Evolutionary conservation across 2,329 filamentous ascomycete species (phyloP).

Genomic region (Seiridium cupressi): DNA sequence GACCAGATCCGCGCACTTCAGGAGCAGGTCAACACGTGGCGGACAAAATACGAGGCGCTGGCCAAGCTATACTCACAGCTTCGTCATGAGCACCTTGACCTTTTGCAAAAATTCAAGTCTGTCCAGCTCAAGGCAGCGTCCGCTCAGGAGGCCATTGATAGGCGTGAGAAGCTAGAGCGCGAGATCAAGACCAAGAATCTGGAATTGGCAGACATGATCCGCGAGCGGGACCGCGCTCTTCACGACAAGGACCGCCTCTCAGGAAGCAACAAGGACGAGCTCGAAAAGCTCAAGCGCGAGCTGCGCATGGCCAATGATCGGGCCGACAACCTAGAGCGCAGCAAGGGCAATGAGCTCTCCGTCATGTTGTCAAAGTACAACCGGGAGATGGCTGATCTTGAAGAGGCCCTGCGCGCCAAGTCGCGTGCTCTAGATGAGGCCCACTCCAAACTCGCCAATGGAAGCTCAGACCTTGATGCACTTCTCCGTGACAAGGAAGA

Average conservation of each 20-base stretch:
- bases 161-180: conserved; percentile 89
- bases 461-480: conserved; percentile 81
- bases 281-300: conserved; percentile 93
- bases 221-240: conserved; percentile 87
- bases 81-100: conserved; percentile 89
- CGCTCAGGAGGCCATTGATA: conserved; percentile 94
- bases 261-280: conserved; percentile 85
- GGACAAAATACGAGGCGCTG: conserved; percentile 92
- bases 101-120: conserved; percentile 93
- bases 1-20: conserved; percentile 91
- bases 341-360: conserved; percentile 93
- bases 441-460: conserved; percentile 73
- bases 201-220: conserved; percentile 98
- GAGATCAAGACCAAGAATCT: conserved; percentile 99
- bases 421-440: conserved; percentile 82
- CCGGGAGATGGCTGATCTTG: conserved; percentile 92
- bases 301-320: conserved; percentile 88
- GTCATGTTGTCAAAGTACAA: conserved; percentile 95
- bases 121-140: conserved; percentile 96
- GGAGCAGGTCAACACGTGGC: conserved; percentile 97
- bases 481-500: conserved; percentile 92
- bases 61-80: conserved; percentile 97
- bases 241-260: conserved; percentile 88
- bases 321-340: conserved; percentile 86
- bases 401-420: conserved; percentile 88